Evolutionary conservation across 495 filamentous ascomycete genomes (phyloP).

Genomic region (Umbilicaria muhlenbergii): DNA sequence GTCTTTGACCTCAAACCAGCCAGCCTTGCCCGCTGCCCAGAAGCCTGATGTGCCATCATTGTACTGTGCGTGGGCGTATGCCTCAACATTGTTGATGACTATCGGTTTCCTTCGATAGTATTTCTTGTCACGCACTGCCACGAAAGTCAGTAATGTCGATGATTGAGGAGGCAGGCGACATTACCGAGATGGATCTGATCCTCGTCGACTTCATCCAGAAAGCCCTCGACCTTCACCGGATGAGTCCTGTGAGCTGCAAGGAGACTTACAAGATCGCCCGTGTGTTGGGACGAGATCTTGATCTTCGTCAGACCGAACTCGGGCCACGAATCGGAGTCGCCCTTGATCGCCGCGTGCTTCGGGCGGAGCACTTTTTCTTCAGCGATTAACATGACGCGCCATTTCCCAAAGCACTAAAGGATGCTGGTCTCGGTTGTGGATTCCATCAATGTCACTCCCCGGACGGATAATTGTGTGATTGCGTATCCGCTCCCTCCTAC

Average conservation of each 20-base stretch:
- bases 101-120: conserved; percentile 34
- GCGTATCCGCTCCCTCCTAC: no score
- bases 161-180: not conserved
- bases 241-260: conserved; percentile 34
- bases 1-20: conserved; percentile 55
- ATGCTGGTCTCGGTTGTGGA: no score
- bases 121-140: conserved; percentile 29
- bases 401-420: no score
- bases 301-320: conserved; percentile 39
- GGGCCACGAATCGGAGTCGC: conserved; percentile 44
- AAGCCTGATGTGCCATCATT: conserved; percentile 42
- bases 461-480: no score
- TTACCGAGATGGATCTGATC: conserved; percentile 26
- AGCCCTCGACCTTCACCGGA: conserved; percentile 39
- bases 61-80: conserved; percentile 56
- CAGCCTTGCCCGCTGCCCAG: conserved; percentile 65
- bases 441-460: no score
- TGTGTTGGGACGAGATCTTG: conserved; percentile 32
- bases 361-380: conserved; percentile 41
- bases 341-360: conserved; percentile 31
- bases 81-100: conserved; percentile 43
- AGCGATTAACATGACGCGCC: conserved; percentile 18
- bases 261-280: conserved; percentile 34
- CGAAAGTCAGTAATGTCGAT: conserved; percentile 16
- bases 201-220: conserved; percentile 30